These are phyloP conservation scores for Aureobasidium sp. DNA, from an alignment of 2,329 filamentous ascomycete species.

Conservation along the genomic window DNA sequence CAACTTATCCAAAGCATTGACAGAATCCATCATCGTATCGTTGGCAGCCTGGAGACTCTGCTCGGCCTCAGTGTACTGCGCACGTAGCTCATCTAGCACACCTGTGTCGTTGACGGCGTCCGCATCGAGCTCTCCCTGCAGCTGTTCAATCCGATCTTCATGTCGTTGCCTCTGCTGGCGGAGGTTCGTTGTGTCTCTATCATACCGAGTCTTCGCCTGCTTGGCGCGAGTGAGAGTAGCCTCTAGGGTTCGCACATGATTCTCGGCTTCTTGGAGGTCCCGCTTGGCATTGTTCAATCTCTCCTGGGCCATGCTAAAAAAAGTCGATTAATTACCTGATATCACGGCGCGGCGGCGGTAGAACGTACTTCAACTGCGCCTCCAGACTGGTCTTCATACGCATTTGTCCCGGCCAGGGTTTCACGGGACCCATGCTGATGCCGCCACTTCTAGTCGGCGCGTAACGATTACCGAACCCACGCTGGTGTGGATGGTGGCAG, in stretches of 20 bases:
- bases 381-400: slow-evolving; percentile 46
- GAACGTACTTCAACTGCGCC: slow-evolving; percentile 22
- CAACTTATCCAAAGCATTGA: slow-evolving; percentile 38
- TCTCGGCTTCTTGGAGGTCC: slow-evolving; percentile 49
- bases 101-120: slow-evolving; percentile 49
- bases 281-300: slow-evolving; percentile 27
- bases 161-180: slow-evolving; percentile 52
- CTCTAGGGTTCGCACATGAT: slow-evolving; percentile 42
- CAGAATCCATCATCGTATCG: slow-evolving; percentile 44
- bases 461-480: slow-evolving; percentile 55
- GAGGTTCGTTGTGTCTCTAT: slow-evolving; percentile 42
- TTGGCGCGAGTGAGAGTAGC: slow-evolving; percentile 45
- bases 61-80: slow-evolving; percentile 51
- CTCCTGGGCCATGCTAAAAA: slow-evolving; percentile 36
- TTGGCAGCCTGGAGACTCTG: slow-evolving; percentile 38
- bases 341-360: background rate
- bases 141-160: slow-evolving; percentile 55
- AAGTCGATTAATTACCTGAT: background rate
- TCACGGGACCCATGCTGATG: slow-evolving; percentile 46
- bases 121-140: slow-evolving; percentile 58
- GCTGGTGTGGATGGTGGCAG: slow-evolving; percentile 48
- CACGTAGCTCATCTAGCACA: slow-evolving; percentile 36
- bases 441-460: slow-evolving; percentile 44
- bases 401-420: slow-evolving; percentile 46
- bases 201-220: slow-evolving; percentile 45